These are phyloP conservation scores for Eutypa lata DNA, from an alignment of 2,329 filamentous ascomycete species.

Conservation along the genomic window DNA sequence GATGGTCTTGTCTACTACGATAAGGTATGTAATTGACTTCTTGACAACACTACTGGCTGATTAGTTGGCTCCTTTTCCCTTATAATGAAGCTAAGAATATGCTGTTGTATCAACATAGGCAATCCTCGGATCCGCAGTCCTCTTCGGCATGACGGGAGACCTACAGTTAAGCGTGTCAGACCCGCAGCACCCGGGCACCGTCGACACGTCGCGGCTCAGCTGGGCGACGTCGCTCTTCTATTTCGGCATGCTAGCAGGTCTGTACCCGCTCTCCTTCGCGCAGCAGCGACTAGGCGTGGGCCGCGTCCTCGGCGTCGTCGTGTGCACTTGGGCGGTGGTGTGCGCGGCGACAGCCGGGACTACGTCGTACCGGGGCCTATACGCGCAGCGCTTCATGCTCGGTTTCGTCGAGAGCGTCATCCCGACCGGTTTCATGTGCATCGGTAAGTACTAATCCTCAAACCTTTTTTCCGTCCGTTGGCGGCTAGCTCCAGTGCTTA, in stretches of 20 bases:
- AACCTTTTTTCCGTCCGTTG: too few relatives aligned
- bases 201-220: slow-evolving; percentile 64
- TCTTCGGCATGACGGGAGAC: slow-evolving; percentile 75
- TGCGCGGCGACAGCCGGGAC: slow-evolving; percentile 70
- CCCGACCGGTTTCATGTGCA: slow-evolving; percentile 64
- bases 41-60: too few relatives aligned
- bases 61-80: too few relatives aligned
- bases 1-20: slow-evolving; percentile 70
- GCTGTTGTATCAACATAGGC: too few relatives aligned
- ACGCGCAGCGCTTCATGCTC: slow-evolving; percentile 63
- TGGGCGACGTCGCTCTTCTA: slow-evolving; percentile 81
- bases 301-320: slow-evolving; percentile 60
- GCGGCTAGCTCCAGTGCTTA: too few relatives aligned
- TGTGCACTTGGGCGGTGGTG: slow-evolving; percentile 63
- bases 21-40: slow-evolving; percentile 51
- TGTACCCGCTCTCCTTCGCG: slow-evolving; percentile 70
- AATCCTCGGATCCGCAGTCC: slow-evolving; percentile 48
- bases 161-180: slow-evolving; percentile 55
- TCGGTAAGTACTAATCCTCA: too few relatives aligned
- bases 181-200: slow-evolving; percentile 46
- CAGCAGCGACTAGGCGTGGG: slow-evolving; percentile 66
- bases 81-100: too few relatives aligned
- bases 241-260: slow-evolving; percentile 72
- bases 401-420: slow-evolving; percentile 63
- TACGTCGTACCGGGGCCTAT: slow-evolving; percentile 60